phyloP scores from a whole-genome alignment of 2,329 filamentous ascomycete genomes.

The Clonostachys byssicola region DNA sequence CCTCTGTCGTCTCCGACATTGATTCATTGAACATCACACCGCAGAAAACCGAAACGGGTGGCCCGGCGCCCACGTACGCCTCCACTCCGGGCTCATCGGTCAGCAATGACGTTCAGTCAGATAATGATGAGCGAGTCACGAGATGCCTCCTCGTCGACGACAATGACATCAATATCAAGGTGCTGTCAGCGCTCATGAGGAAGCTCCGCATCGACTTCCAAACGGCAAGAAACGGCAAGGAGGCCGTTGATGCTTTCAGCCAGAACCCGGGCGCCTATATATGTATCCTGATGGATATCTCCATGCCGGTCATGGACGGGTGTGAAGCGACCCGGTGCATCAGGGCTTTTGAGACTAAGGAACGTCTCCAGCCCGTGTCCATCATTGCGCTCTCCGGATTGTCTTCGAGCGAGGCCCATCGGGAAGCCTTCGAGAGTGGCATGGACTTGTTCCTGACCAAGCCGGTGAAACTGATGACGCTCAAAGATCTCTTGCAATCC shows the following conservation, averaged over 20 bases:
- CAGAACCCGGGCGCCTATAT: constrained; percentile 11
- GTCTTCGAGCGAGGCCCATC: constrained; percentile 41
- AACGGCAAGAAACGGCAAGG: constrained; percentile 23
- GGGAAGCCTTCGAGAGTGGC: constrained; percentile 48
- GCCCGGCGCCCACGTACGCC: not conserved
- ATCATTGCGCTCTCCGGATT: constrained; percentile 51
- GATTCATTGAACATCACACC: not conserved
- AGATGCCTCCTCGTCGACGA: constrained; percentile 33
- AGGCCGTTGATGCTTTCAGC: constrained; percentile 23
- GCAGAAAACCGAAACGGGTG: not conserved
- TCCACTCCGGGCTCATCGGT: not conserved
- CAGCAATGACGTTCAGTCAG: not conserved
- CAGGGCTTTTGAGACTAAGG: constrained; percentile 39
- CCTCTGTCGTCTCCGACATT: not conserved
- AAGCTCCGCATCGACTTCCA: constrained; percentile 21
- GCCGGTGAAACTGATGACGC: constrained; percentile 38
- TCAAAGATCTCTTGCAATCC: constrained; percentile 10
- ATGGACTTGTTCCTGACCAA: constrained; percentile 52
- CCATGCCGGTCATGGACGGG: constrained; percentile 54
- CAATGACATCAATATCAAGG: constrained; percentile 29
- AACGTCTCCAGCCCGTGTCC: constrained; percentile 30
- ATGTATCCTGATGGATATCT: constrained; percentile 42
- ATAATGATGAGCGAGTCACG: constrained; percentile 9
- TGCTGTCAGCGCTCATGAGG: constrained; percentile 23
- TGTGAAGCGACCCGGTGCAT: constrained; percentile 46